Percentiles rank a stretch among this genome's conserved stretches.
phyloP scores from a whole-genome alignment of 768 basidiomycete species.

The Terana coerulea region DNA sequence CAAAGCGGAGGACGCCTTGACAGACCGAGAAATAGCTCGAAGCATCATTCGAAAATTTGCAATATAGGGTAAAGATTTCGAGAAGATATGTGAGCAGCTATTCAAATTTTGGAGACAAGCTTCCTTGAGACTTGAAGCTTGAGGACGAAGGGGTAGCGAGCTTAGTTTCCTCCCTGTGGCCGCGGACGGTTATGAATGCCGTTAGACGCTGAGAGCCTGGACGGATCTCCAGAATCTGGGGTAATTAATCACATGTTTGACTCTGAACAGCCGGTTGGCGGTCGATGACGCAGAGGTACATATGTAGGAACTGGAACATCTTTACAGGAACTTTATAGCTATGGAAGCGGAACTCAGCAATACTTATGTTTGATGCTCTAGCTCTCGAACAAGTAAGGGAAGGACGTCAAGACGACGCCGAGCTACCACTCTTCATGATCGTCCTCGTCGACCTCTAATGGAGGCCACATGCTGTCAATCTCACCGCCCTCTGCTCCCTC shows the following conservation, averaged over 20 bases:
- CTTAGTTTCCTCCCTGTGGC: not conserved
- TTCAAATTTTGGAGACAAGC: not conserved
- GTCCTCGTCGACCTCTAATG: constrained; percentile 30
- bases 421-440: constrained; percentile 11
- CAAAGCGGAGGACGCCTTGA: not conserved
- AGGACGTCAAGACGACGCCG: too few species aligned
- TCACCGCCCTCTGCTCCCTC: constrained; percentile 6
- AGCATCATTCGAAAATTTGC: constrained; percentile 2
- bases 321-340: too few species aligned
- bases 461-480: constrained; percentile 36
- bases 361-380: too few species aligned
- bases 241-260: too few species aligned
- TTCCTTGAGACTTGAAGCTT: not conserved
- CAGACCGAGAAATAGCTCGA: constrained; percentile 1
- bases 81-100: not conserved
- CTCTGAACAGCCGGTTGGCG: too few species aligned
- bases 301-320: too few species aligned
- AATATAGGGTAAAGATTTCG: not conserved
- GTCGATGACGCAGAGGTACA: too few species aligned
- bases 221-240: too few species aligned
- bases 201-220: not conserved
- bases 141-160: not conserved
- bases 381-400: too few species aligned
- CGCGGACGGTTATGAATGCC: not conserved
- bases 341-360: too few species aligned